Evolutionary conservation across 1,139 yeast species (phyloP), one percentile per base, ranked within the genome.

Genomic region (Lodderomyces parapsilosis): DNA sequence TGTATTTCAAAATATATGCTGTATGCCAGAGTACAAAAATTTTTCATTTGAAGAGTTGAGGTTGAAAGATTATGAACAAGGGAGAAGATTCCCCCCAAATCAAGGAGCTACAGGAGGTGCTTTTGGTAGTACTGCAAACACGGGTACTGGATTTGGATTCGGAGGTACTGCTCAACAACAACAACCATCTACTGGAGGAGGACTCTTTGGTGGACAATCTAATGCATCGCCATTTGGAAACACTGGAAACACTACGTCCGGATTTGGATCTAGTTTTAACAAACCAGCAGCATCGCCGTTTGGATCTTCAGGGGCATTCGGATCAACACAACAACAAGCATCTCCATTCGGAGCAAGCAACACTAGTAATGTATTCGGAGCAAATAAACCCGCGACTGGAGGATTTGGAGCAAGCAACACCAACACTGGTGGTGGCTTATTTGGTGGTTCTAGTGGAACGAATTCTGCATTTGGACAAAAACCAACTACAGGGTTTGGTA

Each of bases 11-110:
- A 83, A 82, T 54, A 83, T 94, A 49, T 72, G 86, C 17, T 78
- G 88, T 35, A 91, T 93, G 98, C 96, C 96, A 11, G 96, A 89
- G 58, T 93, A 93, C 61, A 75, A 77, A 52, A 82, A 82, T 56
- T 87, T 67, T 56, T 86, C 96, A 0, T 79, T 84, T 56, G 97
- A 91, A 62, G 99, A 93, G 62, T 76, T 93, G 63, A 78, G 99
- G 61, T 69, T 79, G 54, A 93, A 86, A 62, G 99, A 93, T 65
- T 93, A 93, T 60, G 81, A 83, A 56, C 88, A 83, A 49, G 81
- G 80, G 49, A 75, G 95, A 52, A 78, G 83, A 44, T 81, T 56
- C 51, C 86, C 86, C 17, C 86, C 85, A n/a, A 72, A 63, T 42
- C 47, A 51, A 20, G 58, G 60, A 14, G 49, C 53, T 9, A 58